Base-by-base conservation (phyloP, 1,139 yeast genomes). In the Geotrichum bryndzae region DNA sequence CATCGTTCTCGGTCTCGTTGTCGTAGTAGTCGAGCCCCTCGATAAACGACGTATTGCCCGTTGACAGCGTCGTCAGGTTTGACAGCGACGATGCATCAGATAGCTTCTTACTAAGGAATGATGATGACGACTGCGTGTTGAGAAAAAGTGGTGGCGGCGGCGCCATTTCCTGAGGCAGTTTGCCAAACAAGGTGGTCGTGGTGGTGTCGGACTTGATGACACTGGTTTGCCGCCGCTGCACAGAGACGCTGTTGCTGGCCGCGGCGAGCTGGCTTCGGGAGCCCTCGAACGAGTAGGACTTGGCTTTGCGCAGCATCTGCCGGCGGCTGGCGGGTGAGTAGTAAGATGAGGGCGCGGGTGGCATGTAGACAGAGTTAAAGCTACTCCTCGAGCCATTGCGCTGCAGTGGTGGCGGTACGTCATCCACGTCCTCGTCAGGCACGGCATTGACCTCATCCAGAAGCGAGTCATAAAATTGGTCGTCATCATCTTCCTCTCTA, bases 401-500 rank as follows among this genome's bases (percentile, higher is more conserved):
- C 38, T 33, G 38, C 11, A 33, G 38, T 6, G 38, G 38, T 13
- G 38, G 38, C 29, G 45, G 29, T 5, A 18, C 48, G 29, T 27
- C 48, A 18, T 53, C 56, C 7, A 33, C 38, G 10, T 33, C 38
- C 13, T 33, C 38, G 38, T 33, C 38, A 33, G 38, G 38, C 38
- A 63, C 60, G 2, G 65, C 63, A 54, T 63, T 63, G 31, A 63
- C 63, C 53, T 63, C 65, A 45, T 63, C 65, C 29, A 63, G 41
- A 51, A 63, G 54, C n/a, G 56, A 55, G 27, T 63, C 65, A 23
- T 63, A 58, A 45, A 53, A 52, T 22, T 50, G 22, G 25, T 60
- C 63, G 45, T 62, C 58, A 10, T 60, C 58, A 3, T 48, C 57
- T n/a, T 33, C 38, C 11, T 33, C 38, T 33, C 15, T 33, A 13